phyloP scores from a whole-genome alignment of 2,329 filamentous ascomycete genomes.

The Coniochaeta sp. region DNA sequence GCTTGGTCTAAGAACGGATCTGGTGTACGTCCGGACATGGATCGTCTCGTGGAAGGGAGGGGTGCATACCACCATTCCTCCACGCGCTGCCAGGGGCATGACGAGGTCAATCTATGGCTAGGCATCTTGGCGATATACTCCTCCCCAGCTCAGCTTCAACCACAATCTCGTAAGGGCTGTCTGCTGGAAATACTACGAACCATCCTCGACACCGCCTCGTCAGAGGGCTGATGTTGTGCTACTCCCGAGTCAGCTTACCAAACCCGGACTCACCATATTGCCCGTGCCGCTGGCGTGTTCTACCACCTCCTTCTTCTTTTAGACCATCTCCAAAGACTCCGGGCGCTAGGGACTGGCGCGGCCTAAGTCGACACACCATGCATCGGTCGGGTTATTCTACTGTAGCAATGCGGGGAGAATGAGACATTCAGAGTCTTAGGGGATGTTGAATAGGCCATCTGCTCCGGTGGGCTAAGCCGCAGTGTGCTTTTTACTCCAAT shows the following conservation, averaged over 20 bases:
- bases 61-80: background rate
- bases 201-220: background rate
- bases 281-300: background rate
- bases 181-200: background rate
- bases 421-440: background rate
- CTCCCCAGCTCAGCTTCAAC: background rate
- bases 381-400: background rate
- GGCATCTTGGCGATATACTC: background rate
- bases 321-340: background rate
- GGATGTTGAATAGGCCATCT: background rate
- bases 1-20: background rate
- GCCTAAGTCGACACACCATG: background rate
- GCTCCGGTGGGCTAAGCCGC: background rate
- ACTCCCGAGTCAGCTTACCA: background rate
- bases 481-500: background rate
- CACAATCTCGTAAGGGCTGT: background rate
- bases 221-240: background rate
- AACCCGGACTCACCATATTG: background rate
- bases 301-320: background rate
- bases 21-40: background rate
- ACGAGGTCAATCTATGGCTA: background rate
- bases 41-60: background rate
- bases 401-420: constrained; percentile 1
- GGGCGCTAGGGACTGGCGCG: background rate
- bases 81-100: background rate